Percentiles rank a stretch among this genome's conserved stretches.
phyloP scores from a whole-genome alignment of 768 basidiomycete species.

The Candolleomyces efflorescens region DNA sequence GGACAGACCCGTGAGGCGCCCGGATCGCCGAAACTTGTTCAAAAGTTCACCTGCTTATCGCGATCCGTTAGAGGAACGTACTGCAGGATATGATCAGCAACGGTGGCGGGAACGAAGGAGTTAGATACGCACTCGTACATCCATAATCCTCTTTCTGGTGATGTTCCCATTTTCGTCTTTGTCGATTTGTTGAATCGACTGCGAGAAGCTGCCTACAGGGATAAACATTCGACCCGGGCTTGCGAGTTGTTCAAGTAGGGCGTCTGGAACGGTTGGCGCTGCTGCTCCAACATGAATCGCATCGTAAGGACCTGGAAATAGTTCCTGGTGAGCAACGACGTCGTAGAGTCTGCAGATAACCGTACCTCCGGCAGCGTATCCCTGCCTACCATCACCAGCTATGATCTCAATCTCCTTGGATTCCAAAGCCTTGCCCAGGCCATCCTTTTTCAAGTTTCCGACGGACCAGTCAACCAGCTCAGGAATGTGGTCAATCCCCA shows the following conservation, averaged over 20 bases:
- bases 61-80: conserved; percentile 16
- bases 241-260: conserved; percentile 76
- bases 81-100: neutral
- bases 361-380: conserved; percentile 34
- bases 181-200: conserved; percentile 73
- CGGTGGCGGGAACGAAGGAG: conserved; percentile 10
- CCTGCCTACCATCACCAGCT: conserved; percentile 77
- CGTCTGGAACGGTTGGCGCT: conserved; percentile 64
- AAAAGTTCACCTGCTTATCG: conserved; percentile 7
- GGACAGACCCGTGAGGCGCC: too few relatives aligned
- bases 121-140: conserved; percentile 61
- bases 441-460: conserved; percentile 64
- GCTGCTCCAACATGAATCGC: conserved; percentile 96
- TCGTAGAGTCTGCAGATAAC: neutral
- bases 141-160: conserved; percentile 64
- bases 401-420: conserved; percentile 57
- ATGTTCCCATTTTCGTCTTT: conserved; percentile 71
- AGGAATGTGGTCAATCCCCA: conserved; percentile 90
- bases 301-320: conserved; percentile 56
- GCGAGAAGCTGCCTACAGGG: conserved; percentile 65
- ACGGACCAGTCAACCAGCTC: conserved; percentile 71
- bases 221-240: conserved; percentile 86
- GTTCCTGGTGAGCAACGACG: neutral
- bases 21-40: neutral
- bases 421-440: conserved; percentile 50